Evolutionary conservation across 257 asterid species (phyloP), one percentile per base, ranked within the genome.

Genomic region (Nicotiana undulata): DNA sequence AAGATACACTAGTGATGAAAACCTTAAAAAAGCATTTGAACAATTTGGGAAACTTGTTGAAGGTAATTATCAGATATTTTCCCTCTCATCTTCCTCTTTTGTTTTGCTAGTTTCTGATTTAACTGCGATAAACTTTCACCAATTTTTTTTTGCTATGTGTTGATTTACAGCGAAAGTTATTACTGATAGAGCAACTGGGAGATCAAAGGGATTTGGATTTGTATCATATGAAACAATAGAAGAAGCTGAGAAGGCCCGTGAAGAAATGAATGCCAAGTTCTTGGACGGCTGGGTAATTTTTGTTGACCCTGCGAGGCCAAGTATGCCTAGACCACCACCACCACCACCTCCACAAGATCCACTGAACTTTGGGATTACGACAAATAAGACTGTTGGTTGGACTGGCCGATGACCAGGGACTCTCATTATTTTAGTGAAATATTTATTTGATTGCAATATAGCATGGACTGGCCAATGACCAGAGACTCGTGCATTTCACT

Each of bases 281-380:
- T 92, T 92, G 64, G 99, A 96, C 34, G 98, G 98, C 22, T 96
- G 99, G 99, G 98, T 94, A 52, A 92, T 96, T 74, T 96, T 96
- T 79, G 98, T 92, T 9, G 99, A 94, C 74, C 98, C 99, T 4
- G 99, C 99, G 51, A 94, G 81, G 79, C 98, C 97, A 1, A 90
- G 90, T 84, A 97, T 90, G 83, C 84, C 93, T 28, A 80, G 83
- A 75, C 92, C 85, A 82, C 89, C 87, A n/a, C 83, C 82, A 7
- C 81, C 82, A 9, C 92, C 88, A 34, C 93, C 80, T 53, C 89
- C 88, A 37, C 58, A 70, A 7, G 91, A 85, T 56, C 72, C 89
- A 24, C 3, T 84, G 9, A 89, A 84, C 60, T 58, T 85, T 37
- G 98, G 97, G 52, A 92, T 83, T 84, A 92, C 90, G 11, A 77